These are phyloP conservation scores for Jacaranda mimosifolia DNA, from an alignment of 257 asterid genomes.

Conservation along the genomic window DNA sequence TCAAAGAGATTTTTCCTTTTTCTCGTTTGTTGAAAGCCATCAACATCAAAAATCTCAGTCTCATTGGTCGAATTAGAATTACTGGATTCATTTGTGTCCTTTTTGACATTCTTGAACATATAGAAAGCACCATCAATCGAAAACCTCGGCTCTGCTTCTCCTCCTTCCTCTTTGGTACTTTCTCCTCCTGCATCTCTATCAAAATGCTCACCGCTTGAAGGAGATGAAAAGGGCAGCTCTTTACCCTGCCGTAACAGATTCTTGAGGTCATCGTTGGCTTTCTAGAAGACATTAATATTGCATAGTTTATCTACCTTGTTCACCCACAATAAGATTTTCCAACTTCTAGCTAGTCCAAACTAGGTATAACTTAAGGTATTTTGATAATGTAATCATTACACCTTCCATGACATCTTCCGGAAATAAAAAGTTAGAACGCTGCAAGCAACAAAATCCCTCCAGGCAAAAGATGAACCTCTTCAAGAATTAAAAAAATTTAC, in stretches of 20 bases:
- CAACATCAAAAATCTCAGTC: slow-evolving; percentile 26
- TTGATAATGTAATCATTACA: background rate
- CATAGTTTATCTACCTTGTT: background rate
- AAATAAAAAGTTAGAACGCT: background rate
- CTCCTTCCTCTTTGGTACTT: slow-evolving; percentile 33
- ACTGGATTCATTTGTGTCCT: slow-evolving; percentile 24
- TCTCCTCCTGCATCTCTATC: slow-evolving; percentile 37
- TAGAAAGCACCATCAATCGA: slow-evolving; percentile 58
- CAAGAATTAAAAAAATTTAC: background rate
- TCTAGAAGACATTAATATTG: slow-evolving; percentile 3
- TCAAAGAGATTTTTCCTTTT: slow-evolving; percentile 56
- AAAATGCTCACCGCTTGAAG: slow-evolving; percentile 34
- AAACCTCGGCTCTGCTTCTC: slow-evolving; percentile 40
- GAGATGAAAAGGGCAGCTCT: slow-evolving; percentile 47
- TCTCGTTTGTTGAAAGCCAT: slow-evolving; percentile 36
- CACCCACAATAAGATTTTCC: background rate
- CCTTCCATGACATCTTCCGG: background rate
- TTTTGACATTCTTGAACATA: slow-evolving; percentile 59
- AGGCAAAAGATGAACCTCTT: background rate
- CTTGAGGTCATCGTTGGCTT: background rate
- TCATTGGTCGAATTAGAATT: slow-evolving; percentile 30
- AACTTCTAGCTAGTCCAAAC: background rate
- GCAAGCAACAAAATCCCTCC: background rate
- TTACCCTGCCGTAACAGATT: slow-evolving; percentile 55
- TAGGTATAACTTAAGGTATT: background rate